Evolutionary conservation across 2,329 filamentous ascomycete genomes (phyloP).

Genomic region (Aspergillus floridensis): DNA sequence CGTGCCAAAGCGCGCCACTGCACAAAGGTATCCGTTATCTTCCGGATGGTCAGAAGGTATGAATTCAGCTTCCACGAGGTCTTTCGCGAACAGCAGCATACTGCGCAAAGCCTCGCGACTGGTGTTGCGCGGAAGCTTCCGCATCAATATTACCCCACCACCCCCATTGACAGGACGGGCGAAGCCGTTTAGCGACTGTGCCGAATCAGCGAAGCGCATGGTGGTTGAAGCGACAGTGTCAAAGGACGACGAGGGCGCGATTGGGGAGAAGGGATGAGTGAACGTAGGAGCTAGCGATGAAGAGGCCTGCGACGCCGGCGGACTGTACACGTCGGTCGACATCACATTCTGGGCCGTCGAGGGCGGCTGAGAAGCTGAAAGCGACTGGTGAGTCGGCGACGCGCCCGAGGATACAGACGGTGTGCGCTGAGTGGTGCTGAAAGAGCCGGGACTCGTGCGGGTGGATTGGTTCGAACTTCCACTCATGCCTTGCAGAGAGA

Average conservation of each 20-base stretch:
- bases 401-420: conserved; percentile 41
- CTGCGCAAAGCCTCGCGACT: conserved; percentile 58
- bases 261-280: conserved; percentile 38
- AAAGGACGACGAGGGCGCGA: conserved; percentile 38
- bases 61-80: conserved; percentile 59
- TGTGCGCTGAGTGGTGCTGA: conserved; percentile 40
- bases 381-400: conserved; percentile 36
- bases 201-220: conserved; percentile 36
- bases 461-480: conserved; percentile 42
- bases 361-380: conserved; percentile 34
- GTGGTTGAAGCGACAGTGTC: conserved; percentile 30
- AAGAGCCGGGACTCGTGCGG: conserved; percentile 43
- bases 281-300: conserved; percentile 36
- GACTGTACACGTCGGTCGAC: conserved; percentile 44
- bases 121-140: conserved; percentile 59
- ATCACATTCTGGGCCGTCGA: conserved; percentile 43
- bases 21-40: conserved; percentile 56
- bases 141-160: conserved; percentile 53
- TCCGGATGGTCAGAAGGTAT: conserved; percentile 55
- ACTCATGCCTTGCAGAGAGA: conserved; percentile 38
- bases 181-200: conserved; percentile 37
- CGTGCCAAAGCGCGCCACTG: conserved; percentile 59
- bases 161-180: conserved; percentile 29
- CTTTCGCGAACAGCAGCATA: conserved; percentile 65
- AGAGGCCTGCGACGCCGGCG: conserved; percentile 37